A percentile compares a stretch with the other conserved stretches of the same genome.
Evolutionary conservation across 805 yeast species (phyloP).

Genomic region (Lipomyces mesembrius): DNA sequence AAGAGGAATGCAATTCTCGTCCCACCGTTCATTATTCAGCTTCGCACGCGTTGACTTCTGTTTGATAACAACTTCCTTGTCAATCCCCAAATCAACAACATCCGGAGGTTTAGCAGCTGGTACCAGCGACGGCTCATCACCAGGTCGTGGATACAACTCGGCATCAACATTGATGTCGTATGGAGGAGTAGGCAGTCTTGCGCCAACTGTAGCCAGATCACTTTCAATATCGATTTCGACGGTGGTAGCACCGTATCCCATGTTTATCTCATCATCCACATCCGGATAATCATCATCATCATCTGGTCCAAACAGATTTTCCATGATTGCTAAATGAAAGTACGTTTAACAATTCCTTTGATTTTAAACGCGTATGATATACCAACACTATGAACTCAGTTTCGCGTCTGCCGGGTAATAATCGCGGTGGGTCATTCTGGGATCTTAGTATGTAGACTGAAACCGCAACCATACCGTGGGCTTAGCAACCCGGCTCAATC

Average conservation of each 20-base stretch:
- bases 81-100: conserved; percentile 40
- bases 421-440: neutral
- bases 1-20: neutral
- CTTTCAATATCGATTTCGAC: neutral
- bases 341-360: neutral
- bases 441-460: too few species aligned
- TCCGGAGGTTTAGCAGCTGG: neutral
- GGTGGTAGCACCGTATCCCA: neutral
- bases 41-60: conserved; percentile 49
- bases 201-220: neutral
- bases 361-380: neutral
- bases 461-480: neutral
- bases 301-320: conserved; percentile 13
- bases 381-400: neutral
- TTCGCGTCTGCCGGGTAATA: neutral
- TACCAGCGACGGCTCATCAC: neutral
- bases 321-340: conserved; percentile 11
- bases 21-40: conserved; percentile 50
- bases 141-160: neutral
- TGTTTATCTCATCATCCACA: neutral
- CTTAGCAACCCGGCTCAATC: neutral
- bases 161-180: neutral
- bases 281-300: conserved; percentile 12
- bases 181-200: neutral
- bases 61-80: conserved; percentile 43